Conservation (phyloP, 1,284 basidiomycete genomes). For the Exobasidium cylindrosporum region DNA sequence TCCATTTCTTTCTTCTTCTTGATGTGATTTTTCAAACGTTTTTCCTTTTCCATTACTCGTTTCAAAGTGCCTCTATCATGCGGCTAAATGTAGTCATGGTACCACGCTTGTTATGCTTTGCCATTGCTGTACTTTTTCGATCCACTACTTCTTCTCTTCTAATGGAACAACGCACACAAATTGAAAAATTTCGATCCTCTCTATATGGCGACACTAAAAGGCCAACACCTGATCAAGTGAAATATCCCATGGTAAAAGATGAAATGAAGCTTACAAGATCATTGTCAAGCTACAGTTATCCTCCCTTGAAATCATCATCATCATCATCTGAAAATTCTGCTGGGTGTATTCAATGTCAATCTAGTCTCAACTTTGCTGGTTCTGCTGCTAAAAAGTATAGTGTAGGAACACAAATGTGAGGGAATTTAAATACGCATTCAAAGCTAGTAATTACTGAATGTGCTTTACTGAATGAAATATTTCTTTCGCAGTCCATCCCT, state of each 20-base stretch:
- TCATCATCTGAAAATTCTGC: not conserved
- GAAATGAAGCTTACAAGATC: not conserved
- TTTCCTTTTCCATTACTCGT: too few species aligned
- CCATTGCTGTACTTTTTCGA: too few species aligned
- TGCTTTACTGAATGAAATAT: not conserved
- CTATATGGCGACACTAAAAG: too few species aligned
- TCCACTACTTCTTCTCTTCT: too few species aligned
- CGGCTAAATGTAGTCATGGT: too few species aligned
- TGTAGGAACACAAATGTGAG: conserved; percentile 6
- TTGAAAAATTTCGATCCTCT: too few species aligned
- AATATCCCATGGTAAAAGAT: not conserved
- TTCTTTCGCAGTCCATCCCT: not conserved
- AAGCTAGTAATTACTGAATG: not conserved
- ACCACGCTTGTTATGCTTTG: too few species aligned
- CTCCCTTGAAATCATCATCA: not conserved
- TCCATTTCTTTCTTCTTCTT: too few species aligned
- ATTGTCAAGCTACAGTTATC: not conserved
- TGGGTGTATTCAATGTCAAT: not conserved
- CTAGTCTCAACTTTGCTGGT: not conserved
- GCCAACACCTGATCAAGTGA: not conserved
- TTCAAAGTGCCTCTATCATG: too few species aligned
- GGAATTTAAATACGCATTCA: not conserved
- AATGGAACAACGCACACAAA: too few species aligned
- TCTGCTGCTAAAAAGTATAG: conserved; percentile 4
- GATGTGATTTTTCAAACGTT: too few species aligned